Evolutionary conservation across 2,329 filamentous ascomycete species (phyloP).

Genomic region (Westerdykella aurantiaca): DNA sequence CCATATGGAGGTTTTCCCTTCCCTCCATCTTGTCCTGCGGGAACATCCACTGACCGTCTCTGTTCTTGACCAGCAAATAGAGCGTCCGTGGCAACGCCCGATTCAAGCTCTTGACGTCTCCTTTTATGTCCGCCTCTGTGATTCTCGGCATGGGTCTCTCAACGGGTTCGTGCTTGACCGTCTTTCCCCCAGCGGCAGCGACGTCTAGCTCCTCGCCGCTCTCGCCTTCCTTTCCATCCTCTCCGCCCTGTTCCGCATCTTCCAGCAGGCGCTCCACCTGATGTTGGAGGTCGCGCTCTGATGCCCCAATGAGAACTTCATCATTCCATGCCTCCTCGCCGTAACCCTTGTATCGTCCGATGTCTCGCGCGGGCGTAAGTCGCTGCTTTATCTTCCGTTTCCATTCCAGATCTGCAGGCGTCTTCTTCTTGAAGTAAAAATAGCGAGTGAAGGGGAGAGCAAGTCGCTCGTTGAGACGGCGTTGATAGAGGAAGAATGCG

Average conservation of each 20-base stretch:
- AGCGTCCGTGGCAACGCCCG: constrained; percentile 73
- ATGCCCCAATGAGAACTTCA: constrained; percentile 72
- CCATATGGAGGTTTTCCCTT: constrained; percentile 75
- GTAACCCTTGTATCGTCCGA: constrained; percentile 76
- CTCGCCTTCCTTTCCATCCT: constrained; percentile 35
- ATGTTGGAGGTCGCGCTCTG: constrained; percentile 57
- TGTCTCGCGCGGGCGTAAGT: constrained; percentile 71
- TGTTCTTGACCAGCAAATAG: constrained; percentile 76
- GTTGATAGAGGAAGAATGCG: constrained; percentile 94
- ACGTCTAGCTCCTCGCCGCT: constrained; percentile 26
- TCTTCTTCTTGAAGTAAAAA: constrained; percentile 93
- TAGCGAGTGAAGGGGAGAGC: constrained; percentile 79
- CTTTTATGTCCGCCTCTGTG: constrained; percentile 71
- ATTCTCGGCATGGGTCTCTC: constrained; percentile 64
- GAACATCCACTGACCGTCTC: constrained; percentile 72
- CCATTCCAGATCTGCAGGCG: constrained; percentile 80
- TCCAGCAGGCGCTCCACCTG: constrained; percentile 64
- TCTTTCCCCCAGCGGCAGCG: constrained; percentile 3
- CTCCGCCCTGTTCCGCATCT: constrained; percentile 61
- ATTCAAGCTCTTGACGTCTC: constrained; percentile 73
- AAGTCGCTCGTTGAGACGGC: constrained; percentile 88
- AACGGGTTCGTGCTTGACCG: constrained; percentile 56
- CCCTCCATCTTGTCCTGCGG: constrained; percentile 64
- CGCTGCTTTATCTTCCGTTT: constrained; percentile 76
- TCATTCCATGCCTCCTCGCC: constrained; percentile 79